Conservation (phyloP, 345 rosid species). For the Conringia planisiliqua region DNA sequence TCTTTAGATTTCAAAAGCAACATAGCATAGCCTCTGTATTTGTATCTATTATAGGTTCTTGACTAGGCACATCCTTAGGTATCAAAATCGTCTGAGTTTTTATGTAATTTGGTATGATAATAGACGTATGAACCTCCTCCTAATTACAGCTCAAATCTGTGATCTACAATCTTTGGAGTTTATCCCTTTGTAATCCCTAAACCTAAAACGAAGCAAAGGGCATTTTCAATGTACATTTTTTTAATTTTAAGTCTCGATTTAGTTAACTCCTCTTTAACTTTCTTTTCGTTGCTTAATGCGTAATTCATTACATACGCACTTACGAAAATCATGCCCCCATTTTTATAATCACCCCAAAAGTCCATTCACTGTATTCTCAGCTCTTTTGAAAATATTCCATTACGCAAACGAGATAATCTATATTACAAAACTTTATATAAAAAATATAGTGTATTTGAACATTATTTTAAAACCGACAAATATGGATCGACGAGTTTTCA, state of each 20-base stretch:
- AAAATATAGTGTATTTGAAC: background rate
- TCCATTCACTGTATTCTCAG: slow-evolving; percentile 23
- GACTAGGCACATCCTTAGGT: slow-evolving; percentile 7
- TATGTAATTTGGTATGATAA: slow-evolving; percentile 10
- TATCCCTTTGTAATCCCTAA: slow-evolving; percentile 5
- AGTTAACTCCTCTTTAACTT: slow-evolving; percentile 3
- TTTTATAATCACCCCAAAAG: slow-evolving; percentile 26
- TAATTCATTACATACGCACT: slow-evolving; percentile 26
- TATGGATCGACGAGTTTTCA: background rate
- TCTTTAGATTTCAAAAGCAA: background rate
- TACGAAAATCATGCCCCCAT: slow-evolving; percentile 24
- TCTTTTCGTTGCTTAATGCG: slow-evolving; percentile 16
- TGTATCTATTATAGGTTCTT: slow-evolving; percentile 9
- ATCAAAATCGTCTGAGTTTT: background rate
- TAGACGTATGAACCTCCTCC: slow-evolving; percentile 24
- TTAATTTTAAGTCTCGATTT: background rate
- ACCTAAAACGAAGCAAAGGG: background rate
- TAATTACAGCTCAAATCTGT: background rate
- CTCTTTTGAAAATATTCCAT: slow-evolving; percentile 23
- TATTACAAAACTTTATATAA: background rate
- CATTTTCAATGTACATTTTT: background rate
- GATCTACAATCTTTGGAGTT: slow-evolving; percentile 3
- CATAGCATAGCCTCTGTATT: background rate
- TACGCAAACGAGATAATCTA: slow-evolving; percentile 19
- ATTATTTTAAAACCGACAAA: background rate